phyloP scores from a whole-genome alignment of 225 moss, liverwort and hornwort genomes.

The Lunularia cruciata region DNA sequence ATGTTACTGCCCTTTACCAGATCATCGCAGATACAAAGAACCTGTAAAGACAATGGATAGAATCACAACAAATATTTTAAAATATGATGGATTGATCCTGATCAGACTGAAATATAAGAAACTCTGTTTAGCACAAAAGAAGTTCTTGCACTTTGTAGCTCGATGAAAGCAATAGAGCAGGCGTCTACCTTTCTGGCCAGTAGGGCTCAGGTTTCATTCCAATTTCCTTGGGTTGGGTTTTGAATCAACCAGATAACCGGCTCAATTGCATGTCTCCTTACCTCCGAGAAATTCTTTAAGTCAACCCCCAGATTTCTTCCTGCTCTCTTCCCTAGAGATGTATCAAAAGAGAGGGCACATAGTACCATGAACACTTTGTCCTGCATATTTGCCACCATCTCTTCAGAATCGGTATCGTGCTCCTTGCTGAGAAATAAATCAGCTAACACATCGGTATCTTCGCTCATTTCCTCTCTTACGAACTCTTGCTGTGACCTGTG shows the following conservation, averaged over 20 bases:
- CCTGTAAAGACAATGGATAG: neutral
- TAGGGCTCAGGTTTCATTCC: neutral
- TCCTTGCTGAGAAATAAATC: neutral
- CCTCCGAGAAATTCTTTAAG: neutral
- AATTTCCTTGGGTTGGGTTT: neutral
- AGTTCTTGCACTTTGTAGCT: neutral
- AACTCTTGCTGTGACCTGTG: slow-evolving; percentile 1
- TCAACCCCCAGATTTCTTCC: neutral
- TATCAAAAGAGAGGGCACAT: slow-evolving; percentile 1
- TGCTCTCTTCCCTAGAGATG: neutral
- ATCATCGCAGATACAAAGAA: neutral
- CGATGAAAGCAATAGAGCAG: no score
- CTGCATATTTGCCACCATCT: neutral
- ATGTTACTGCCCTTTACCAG: neutral
- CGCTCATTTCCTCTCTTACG: slow-evolving; percentile 5
- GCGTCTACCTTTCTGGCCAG: slow-evolving; percentile 4
- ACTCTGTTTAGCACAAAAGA: neutral
- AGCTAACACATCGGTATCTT: neutral
- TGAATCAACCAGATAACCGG: neutral
- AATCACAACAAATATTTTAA: no score
- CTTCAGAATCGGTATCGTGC: neutral
- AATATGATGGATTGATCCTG: neutral
- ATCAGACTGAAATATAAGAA: neutral
- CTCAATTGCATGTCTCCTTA: neutral
- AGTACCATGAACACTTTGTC: neutral